Base-by-base conservation (phyloP, 2,329 filamentous ascomycete genomes). In the Scedosporium apiospermum region DNA sequence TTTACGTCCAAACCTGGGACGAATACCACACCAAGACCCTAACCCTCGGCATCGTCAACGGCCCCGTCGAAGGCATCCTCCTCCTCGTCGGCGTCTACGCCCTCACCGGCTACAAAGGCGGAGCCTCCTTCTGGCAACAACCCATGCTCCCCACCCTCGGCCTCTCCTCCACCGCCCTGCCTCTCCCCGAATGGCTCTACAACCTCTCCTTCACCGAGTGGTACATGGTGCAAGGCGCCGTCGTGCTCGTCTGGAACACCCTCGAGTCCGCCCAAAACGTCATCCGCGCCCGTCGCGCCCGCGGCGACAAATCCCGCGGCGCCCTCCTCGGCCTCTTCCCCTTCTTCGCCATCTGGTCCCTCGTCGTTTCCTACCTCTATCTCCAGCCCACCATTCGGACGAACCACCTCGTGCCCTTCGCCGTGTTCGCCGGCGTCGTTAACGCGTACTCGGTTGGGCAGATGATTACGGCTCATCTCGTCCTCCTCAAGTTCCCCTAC, bases 1-100 rank as follows among this genome's bases (percentile, higher is more conserved):
- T 99, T 76, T 98, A 98, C 75, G 89, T 98, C 51, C 95, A 98
- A 74, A 98, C 95, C 41, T 99, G 95, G 95, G 95, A 99, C 72
- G 95, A 98, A 74, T 99, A 98, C 77, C 93, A 98, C 77, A 99
- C 95, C 60, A 93, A 97, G 75, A 95, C 93, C 3, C 84, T 99
- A 58, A 97, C 92, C 1, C 84, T 99, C 5, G 95, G 95, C 64
- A 79, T 98, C 65, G 82, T 99, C 67, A 97, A 93, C 66, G 95
- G 95, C 0, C 95, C 95, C 3, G 95, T 99, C 44, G 95, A 99
- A 76, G 95, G 95, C 60, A 88, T 99, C 63, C 77, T 98, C 57
- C 92, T 91, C 49, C 82, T 99, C 21, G 88, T 91, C 69, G 72
- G 83, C 62, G 87, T 99, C 64, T 98, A 95, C 74, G 84, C 86